phyloP scores from a whole-genome alignment of 2,329 filamentous ascomycete genomes.

The Hymenoscyphus albidus region DNA sequence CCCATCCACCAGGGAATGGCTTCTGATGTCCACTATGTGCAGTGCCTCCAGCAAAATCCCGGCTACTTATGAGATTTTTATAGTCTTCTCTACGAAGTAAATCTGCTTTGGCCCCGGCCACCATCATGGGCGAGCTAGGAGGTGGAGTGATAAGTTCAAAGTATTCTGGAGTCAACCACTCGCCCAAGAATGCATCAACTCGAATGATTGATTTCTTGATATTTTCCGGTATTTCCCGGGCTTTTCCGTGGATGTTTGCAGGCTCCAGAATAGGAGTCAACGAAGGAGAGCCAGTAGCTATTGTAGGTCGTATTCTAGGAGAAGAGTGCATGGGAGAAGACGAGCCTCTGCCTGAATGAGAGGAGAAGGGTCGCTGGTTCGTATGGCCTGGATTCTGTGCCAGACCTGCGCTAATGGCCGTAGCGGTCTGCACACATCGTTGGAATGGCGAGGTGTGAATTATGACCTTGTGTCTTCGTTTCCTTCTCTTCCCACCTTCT shows the following conservation, averaged over 20 bases:
- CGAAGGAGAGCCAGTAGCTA: conserved; percentile 28
- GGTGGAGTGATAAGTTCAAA: conserved; percentile 90
- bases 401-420: conserved; percentile 82
- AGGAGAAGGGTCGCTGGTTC: conserved; percentile 30
- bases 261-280: conserved; percentile 31
- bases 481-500: conserved; percentile 37
- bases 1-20: conserved; percentile 39
- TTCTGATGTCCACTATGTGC: conserved; percentile 26
- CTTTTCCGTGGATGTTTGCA: conserved; percentile 12
- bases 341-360: conserved; percentile 21
- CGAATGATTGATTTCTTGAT: conserved; percentile 63
- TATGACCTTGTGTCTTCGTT: conserved; percentile 69
- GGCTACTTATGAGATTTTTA: conserved; percentile 36
- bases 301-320: conserved; percentile 29
- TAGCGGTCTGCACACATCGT: conserved; percentile 86
- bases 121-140: conserved; percentile 80
- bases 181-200: conserved; percentile 87
- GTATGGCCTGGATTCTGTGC: conserved; percentile 52
- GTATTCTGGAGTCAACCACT: conserved; percentile 93
- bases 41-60: conserved; percentile 27
- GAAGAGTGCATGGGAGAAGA: conserved; percentile 29
- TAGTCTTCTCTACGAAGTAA: conserved; percentile 74
- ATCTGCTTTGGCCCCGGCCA: conserved; percentile 83
- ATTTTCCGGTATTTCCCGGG: conserved; percentile 23
- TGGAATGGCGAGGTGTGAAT: conserved; percentile 93